A percentile compares a stretch with the other conserved stretches of the same genome.
Conservation (phyloP, 2,329 filamentous ascomycete species). For the Sclerotiophoma versabilis region DNA sequence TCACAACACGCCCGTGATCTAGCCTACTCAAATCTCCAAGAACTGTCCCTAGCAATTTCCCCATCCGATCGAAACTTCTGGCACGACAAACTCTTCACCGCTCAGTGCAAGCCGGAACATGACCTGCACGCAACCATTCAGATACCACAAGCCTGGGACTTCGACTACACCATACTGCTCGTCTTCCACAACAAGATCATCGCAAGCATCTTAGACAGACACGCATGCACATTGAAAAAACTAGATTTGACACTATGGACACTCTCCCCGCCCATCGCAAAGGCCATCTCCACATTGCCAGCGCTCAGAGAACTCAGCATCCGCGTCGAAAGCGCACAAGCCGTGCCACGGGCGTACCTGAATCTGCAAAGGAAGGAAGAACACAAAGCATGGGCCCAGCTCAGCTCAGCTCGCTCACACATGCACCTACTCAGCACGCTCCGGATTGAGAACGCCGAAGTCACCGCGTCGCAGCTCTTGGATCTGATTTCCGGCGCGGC, state of each 20-base stretch:
- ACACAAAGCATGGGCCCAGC: not conserved
- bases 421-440: not conserved
- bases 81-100: conserved; percentile 55
- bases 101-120: conserved; percentile 15
- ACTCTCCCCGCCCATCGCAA: conserved; percentile 31
- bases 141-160: conserved; percentile 31
- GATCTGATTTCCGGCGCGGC: not conserved
- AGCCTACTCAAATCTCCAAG: conserved; percentile 48
- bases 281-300: conserved; percentile 26
- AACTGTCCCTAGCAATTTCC: conserved; percentile 84
- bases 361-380: conserved; percentile 5
- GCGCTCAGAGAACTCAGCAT: conserved; percentile 35
- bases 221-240: conserved; percentile 34
- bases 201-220: conserved; percentile 32
- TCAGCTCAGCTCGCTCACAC: not conserved
- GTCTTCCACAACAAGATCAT: conserved; percentile 41
- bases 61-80: conserved; percentile 59
- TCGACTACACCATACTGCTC: conserved; percentile 30
- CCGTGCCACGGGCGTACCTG: not conserved
- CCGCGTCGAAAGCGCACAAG: conserved; percentile 30
- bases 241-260: conserved; percentile 43
- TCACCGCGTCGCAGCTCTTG: not conserved
- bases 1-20: conserved; percentile 36
- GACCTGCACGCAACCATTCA: conserved; percentile 12
- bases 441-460: not conserved